Evolutionary conservation across 345 rosid species (phyloP), one percentile per base, ranked within the genome.

Genomic region (Boechera retrofracta): DNA sequence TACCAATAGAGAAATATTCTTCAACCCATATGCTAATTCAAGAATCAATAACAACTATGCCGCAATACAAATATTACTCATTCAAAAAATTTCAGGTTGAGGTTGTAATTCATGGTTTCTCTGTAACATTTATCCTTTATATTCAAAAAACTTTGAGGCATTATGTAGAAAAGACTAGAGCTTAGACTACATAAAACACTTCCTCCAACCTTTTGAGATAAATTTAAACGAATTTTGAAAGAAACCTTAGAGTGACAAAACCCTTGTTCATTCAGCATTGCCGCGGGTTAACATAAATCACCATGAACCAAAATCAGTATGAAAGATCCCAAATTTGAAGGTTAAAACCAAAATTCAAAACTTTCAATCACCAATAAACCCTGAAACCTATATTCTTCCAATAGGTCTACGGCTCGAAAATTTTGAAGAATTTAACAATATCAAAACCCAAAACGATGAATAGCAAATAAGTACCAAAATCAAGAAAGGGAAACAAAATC

Each of bases 161-260:
- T 47, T n/a, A 16, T 47, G 6, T 47, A n/a, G 52, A 6, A n/a
- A 15, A 15, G 8, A 73, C 42, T 41, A 39, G 41, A 62, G 62
- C 53, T 62, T 61, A 15, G 60, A 72, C 69, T 61, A 49, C 52
- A 71, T 15, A 61, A 21, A 61, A 31, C 28, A 56, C 29, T 55
- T 15, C 3, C 48, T 35, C 59, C 47, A 47, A 48, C 56, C 5
- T 47, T 28, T 44, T 15, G 15, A 9, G 41, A 10, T 55, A 16
- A 8, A 39, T 12, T 38, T 24, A 36, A 13, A 24, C 61, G 1
- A 51, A 51, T 11, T 36, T 11, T 7, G 21, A 11, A 26, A 29
- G 10, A 49, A 31, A 32, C 10, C 12, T 35, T 7, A 21, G 72
- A 21, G 60, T 67, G 31, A 24, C 21, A 21, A 67, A 51, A 67